Percentiles rank a stretch among this genome's conserved stretches.
Conservation (phyloP, 495 filamentous ascomycete species). For the Penicillium bovifimosum region DNA sequence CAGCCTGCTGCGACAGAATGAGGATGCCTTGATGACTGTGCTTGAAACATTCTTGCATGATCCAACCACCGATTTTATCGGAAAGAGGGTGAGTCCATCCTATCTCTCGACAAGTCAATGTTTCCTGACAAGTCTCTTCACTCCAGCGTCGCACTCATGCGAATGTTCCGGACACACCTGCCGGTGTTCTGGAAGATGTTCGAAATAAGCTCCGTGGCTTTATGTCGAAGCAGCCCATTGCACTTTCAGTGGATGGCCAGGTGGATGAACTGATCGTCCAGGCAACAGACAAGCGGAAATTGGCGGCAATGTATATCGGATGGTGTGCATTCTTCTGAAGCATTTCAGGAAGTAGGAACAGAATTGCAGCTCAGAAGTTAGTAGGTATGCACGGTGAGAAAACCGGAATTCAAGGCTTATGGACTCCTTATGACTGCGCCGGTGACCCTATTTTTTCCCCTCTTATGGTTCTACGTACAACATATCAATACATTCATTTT, state of each 20-base stretch:
- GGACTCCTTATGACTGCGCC: too few relatives aligned
- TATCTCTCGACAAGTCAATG: background rate
- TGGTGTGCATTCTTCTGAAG: slow-evolving; percentile 91
- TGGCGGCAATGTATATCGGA: slow-evolving; percentile 93
- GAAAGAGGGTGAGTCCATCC: slow-evolving; percentile 51
- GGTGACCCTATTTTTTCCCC: too few relatives aligned
- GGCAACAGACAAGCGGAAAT: slow-evolving; percentile 68
- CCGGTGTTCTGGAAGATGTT: slow-evolving; percentile 85
- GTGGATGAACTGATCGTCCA: slow-evolving; percentile 86
- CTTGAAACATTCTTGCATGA: slow-evolving; percentile 96
- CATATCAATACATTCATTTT: too few relatives aligned
- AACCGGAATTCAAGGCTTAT: too few relatives aligned
- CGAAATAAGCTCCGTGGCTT: slow-evolving; percentile 79
- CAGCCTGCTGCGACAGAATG: slow-evolving; percentile 75
- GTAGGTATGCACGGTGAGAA: too few relatives aligned
- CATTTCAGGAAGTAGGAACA: background rate
- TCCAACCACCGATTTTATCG: slow-evolving; percentile 88
- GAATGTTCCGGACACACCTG: slow-evolving; percentile 75
- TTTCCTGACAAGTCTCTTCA: slow-evolving; percentile 8
- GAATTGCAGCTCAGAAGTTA: too few relatives aligned
- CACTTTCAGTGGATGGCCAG: slow-evolving; percentile 90
- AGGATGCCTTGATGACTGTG: slow-evolving; percentile 94
- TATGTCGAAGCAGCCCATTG: slow-evolving; percentile 78
- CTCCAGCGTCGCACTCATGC: slow-evolving; percentile 50
- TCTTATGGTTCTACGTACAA: too few relatives aligned